Conservation (phyloP, 129 eudicot species). For the Tanacetum coccineum region DNA sequence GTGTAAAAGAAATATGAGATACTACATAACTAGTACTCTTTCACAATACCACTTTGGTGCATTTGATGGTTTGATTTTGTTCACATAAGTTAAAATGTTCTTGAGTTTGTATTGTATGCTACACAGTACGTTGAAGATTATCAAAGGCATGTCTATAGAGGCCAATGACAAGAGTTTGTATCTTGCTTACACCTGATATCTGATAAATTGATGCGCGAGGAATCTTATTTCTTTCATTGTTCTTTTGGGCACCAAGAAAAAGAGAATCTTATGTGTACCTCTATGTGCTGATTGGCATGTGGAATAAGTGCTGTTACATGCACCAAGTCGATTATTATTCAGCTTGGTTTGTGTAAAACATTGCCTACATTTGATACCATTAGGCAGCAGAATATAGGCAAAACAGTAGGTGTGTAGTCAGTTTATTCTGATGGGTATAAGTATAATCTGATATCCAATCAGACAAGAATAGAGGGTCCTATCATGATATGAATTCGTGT, state of each 20-base stretch:
- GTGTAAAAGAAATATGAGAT: constrained; percentile 24
- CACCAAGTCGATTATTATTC: not conserved
- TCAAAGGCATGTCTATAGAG: too few species aligned
- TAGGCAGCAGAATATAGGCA: constrained; percentile 23
- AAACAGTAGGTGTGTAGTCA: constrained; percentile 16
- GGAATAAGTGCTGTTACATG: not conserved
- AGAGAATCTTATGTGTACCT: not conserved
- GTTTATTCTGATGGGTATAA: constrained; percentile 21
- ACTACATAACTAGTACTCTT: not conserved
- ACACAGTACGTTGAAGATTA: too few species aligned
- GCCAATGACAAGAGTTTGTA: too few species aligned
- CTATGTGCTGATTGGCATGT: not conserved
- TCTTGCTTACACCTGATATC: not conserved
- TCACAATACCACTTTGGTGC: too few species aligned
- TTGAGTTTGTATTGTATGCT: too few species aligned
- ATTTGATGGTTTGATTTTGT: too few species aligned
- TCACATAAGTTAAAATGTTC: too few species aligned
- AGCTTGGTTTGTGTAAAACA: not conserved
- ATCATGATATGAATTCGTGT: constrained; percentile 17
- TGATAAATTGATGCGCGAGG: not conserved
- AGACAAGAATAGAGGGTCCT: constrained; percentile 6
- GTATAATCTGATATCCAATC: constrained; percentile 18
- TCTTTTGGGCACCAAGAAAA: not conserved
- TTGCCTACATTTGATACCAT: not conserved
- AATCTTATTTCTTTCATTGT: too few species aligned